Evolutionary conservation across 805 yeast genomes (phyloP).

Genomic region (Candida chauliodis): DNA sequence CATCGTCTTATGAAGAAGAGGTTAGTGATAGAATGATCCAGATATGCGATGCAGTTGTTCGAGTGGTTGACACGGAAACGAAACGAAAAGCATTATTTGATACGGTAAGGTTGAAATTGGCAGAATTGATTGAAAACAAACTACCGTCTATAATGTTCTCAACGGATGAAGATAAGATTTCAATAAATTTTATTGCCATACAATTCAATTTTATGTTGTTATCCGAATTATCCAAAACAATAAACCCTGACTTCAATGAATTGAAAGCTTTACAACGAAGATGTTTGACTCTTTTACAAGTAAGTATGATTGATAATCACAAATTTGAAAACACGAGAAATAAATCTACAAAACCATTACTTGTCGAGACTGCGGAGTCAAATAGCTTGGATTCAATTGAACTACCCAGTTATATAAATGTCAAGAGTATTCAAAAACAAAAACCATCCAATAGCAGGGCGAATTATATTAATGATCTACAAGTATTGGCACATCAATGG

Average conservation of each 20-base stretch:
- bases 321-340: slow-evolving; percentile 3
- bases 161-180: slow-evolving; percentile 31
- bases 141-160: slow-evolving; percentile 23
- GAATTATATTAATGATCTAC: slow-evolving; percentile 7
- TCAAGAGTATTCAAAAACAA: slow-evolving; percentile 22
- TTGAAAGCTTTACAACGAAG: slow-evolving; percentile 8
- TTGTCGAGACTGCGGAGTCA: background rate
- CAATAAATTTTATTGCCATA: slow-evolving; percentile 22
- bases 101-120: slow-evolving; percentile 19
- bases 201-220: slow-evolving; percentile 28
- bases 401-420: slow-evolving; percentile 36
- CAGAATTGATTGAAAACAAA: slow-evolving; percentile 24
- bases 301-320: slow-evolving; percentile 15
- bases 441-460: background rate
- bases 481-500: slow-evolving; percentile 10
- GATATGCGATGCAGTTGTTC: slow-evolving; percentile 1
- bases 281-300: slow-evolving; percentile 13
- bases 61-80: background rate
- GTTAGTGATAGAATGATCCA: slow-evolving; percentile 1
- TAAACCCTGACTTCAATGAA: slow-evolving; percentile 3
- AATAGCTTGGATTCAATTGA: slow-evolving; percentile 26
- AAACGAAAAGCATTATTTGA: slow-evolving; percentile 13
- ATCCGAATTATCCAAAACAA: slow-evolving; percentile 11
- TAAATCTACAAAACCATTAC: background rate
- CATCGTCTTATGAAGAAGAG: slow-evolving; percentile 6